Conservation (phyloP, 1,139 yeast genomes). For the Pichia sp. region DNA sequence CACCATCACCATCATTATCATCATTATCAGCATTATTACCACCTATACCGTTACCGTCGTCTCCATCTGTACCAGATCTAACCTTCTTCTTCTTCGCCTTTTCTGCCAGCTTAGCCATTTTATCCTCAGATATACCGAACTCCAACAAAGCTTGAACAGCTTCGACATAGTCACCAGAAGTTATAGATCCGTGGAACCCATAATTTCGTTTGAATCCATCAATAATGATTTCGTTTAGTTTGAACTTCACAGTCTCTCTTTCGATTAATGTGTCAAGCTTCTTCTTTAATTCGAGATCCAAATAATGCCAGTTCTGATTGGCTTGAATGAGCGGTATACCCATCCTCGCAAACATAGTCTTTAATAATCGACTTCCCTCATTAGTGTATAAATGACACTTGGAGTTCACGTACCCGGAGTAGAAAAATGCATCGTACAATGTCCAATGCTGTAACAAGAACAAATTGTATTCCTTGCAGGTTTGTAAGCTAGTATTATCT, state of each 20-base stretch:
- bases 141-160: conserved; percentile 81
- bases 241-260: conserved; percentile 67
- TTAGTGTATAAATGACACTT: conserved; percentile 86
- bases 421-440: conserved; percentile 81
- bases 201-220: conserved; percentile 82
- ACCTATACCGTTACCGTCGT: not conserved
- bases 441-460: conserved; percentile 92
- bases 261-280: conserved; percentile 63
- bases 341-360: conserved; percentile 92
- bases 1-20: conserved; percentile 1
- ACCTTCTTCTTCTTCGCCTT: conserved; percentile 1
- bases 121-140: conserved; percentile 32
- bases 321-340: conserved; percentile 88
- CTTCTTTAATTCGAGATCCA: conserved; percentile 74
- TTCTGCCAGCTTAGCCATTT: not conserved
- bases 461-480: conserved; percentile 80
- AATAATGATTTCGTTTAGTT: conserved; percentile 73
- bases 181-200: conserved; percentile 80
- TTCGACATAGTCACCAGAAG: conserved; percentile 93
- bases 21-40: conserved; percentile 1
- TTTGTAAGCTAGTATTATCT: conserved; percentile 55
- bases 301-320: conserved; percentile 87
- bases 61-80: not conserved
- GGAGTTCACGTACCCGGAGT: conserved; percentile 85
- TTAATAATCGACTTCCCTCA: conserved; percentile 79